A percentile compares a stretch with the other conserved stretches of the same genome.
Conservation (phyloP, 1,139 yeast species). For the Ashbya aceris region DNA sequence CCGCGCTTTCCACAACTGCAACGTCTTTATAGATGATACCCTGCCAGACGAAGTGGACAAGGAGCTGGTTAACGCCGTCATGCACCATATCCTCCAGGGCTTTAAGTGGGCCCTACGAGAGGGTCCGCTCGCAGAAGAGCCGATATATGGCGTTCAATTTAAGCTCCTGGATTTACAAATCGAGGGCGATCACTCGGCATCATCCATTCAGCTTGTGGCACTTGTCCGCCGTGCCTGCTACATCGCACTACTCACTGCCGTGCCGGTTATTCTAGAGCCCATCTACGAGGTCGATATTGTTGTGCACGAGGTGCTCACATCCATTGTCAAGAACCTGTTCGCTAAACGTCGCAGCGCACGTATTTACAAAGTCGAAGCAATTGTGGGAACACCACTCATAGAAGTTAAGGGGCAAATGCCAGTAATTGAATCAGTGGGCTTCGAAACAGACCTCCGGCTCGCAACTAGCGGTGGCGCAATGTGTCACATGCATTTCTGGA, state of each 20-base stretch:
- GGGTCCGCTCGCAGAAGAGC: constrained; percentile 88
- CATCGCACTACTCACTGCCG: constrained; percentile 67
- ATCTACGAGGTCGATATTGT: constrained; percentile 54
- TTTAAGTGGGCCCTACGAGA: constrained; percentile 77
- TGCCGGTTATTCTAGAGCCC: constrained; percentile 80
- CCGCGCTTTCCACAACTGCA: constrained; percentile 58
- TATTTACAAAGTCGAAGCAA: constrained; percentile 41
- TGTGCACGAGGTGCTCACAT: constrained; percentile 41
- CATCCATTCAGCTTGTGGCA: constrained; percentile 74
- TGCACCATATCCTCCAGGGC: constrained; percentile 58
- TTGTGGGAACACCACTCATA: constrained; percentile 68
- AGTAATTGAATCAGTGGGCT: constrained; percentile 81
- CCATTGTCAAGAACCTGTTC: constrained; percentile 44
- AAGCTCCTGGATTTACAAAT: constrained; percentile 55
- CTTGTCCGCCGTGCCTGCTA: constrained; percentile 79
- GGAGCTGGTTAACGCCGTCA: constrained; percentile 35
- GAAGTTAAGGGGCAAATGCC: constrained; percentile 63
- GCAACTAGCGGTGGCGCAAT: constrained; percentile 73
- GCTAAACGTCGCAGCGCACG: constrained; percentile 58
- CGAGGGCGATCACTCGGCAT: constrained; percentile 39
- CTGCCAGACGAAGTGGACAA: constrained; percentile 63
- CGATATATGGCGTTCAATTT: constrained; percentile 62
- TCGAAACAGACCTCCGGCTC: constrained; percentile 76
- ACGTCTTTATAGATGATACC: constrained; percentile 69
- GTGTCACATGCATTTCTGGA: constrained; percentile 54